A percentile compares a stretch with the other conserved stretches of the same genome.
Evolutionary conservation across 2,329 filamentous ascomycete genomes (phyloP).

Genomic region (Claviceps capensis): DNA sequence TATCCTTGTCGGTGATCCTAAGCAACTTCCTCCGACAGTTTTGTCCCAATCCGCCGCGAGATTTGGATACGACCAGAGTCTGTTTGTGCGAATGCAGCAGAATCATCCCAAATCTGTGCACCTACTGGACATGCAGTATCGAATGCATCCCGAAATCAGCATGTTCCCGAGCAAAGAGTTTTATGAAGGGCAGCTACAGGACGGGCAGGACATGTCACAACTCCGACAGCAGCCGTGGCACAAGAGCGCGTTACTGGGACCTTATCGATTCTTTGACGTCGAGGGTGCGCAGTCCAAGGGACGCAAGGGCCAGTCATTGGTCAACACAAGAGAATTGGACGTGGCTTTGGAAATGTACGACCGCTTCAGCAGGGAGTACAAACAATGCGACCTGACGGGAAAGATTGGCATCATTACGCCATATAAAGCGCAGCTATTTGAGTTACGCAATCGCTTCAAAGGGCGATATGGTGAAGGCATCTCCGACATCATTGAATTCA

Average conservation of each 20-base stretch:
- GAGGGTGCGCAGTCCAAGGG: constrained; percentile 73
- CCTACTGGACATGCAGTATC: constrained; percentile 93
- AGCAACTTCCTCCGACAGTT: constrained; percentile 91
- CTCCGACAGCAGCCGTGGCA: constrained; percentile 80
- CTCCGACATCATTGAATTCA: constrained; percentile 78
- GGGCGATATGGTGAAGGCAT: constrained; percentile 62
- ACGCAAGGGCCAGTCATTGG: constrained; percentile 73
- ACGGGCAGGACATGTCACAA: constrained; percentile 69
- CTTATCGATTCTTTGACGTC: constrained; percentile 96
- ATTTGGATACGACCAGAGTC: constrained; percentile 92
- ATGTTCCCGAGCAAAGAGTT: constrained; percentile 80
- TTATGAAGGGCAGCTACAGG: constrained; percentile 76
- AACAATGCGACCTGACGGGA: constrained; percentile 53
- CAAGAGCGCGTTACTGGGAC: constrained; percentile 62
- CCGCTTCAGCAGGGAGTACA: constrained; percentile 61
- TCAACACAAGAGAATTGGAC: constrained; percentile 78
- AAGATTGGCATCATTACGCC: constrained; percentile 97
- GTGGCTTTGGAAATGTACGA: constrained; percentile 78
- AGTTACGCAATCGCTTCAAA: constrained; percentile 64
- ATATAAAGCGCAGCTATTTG: constrained; percentile 83
- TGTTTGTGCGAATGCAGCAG: constrained; percentile 96
- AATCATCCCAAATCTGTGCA: constrained; percentile 83
- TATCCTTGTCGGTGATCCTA: constrained; percentile 92
- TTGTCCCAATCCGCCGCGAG: constrained; percentile 83
- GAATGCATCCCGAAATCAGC: constrained; percentile 98